A percentile compares a stretch with the other conserved stretches of the same genome.
phyloP scores from a whole-genome alignment of 495 filamentous ascomycete species.

The Recurvomyces mirabilis region DNA sequence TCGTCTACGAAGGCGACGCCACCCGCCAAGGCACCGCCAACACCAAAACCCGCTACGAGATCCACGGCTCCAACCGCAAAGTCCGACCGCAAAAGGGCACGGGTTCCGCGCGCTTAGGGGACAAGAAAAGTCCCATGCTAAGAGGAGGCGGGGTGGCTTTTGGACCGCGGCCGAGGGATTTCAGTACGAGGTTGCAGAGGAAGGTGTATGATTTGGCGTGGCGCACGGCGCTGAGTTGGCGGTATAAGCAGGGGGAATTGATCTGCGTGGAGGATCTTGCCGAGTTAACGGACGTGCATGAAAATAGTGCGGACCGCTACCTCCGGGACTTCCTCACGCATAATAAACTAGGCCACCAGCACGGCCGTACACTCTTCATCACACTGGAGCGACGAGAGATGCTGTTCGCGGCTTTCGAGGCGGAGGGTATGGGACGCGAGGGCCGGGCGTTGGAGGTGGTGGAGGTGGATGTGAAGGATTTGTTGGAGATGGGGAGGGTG shows the following conservation, averaged over 20 bases:
- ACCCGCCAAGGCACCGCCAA: slow-evolving; percentile 79
- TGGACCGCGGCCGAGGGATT: slow-evolving; percentile 83
- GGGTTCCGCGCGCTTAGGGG: slow-evolving; percentile 66
- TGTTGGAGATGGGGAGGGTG: slow-evolving; percentile 71
- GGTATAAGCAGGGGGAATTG: slow-evolving; percentile 76
- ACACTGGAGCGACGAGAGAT: slow-evolving; percentile 43
- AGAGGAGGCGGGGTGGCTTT: slow-evolving; percentile 75
- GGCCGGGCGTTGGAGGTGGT: slow-evolving; percentile 53
- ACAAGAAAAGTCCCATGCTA: slow-evolving; percentile 71
- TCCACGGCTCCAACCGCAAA: slow-evolving; percentile 71
- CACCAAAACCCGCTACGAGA: slow-evolving; percentile 72
- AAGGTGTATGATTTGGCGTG: slow-evolving; percentile 96
- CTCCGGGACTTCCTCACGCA: slow-evolving; percentile 51
- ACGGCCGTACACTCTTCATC: slow-evolving; percentile 69
- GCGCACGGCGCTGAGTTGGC: slow-evolving; percentile 86
- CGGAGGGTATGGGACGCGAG: slow-evolving; percentile 41
- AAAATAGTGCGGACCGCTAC: slow-evolving; percentile 40
- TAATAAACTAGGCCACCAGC: slow-evolving; percentile 58
- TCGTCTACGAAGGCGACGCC: slow-evolving; percentile 84
- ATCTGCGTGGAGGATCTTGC: slow-evolving; percentile 66
- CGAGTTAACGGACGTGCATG: slow-evolving; percentile 38
- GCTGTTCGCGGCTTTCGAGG: slow-evolving; percentile 47
- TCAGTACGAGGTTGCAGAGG: slow-evolving; percentile 65
- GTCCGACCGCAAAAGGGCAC: slow-evolving; percentile 74
- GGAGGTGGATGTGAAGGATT: slow-evolving; percentile 89